Base-by-base conservation (phyloP, 2,329 filamentous ascomycete species). In the Akanthomyces muscarius region DNA sequence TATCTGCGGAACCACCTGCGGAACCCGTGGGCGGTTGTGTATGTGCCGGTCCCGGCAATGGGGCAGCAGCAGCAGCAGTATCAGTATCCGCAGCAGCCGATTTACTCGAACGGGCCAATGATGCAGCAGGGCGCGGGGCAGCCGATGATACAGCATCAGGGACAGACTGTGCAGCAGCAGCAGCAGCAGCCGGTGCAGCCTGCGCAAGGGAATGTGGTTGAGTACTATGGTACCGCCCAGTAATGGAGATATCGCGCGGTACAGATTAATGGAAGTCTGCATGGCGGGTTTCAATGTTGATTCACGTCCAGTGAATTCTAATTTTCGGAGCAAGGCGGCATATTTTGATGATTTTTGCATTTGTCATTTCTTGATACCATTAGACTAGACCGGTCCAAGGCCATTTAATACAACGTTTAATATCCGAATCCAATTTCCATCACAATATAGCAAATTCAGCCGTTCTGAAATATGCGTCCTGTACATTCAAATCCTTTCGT, bases 1-100 rank as follows among this genome's bases (percentile, higher is more conserved):
- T 63, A 65, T 41, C 59, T 66, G 10, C 65, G 60, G 51, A 66
- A 66, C 60, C 33, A 41, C 48, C 36, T 45, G 36, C 53, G 48
- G 38, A 56, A 59, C 51, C 50, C 56, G 53, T 45, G 59, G 38
- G 21, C 58, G 4, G 50, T 55, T 28, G 44, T 55, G n/a, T 62
- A 62, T 7, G 59, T 62, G 21, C 45, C 52, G 45, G 42, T 63
- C 48, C 16, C 18, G 30, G 33, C 28, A 1, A 41, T 53, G 30
- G 36, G 4, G 16, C 50, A 36, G 51, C 51, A 28, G 18, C 50
- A 14, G n/a, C 47, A 30, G 14, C 14, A 13, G 47, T 55, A 55
- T 23, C 38, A 25, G 11, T 56, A 56, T 10, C 53, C 23, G 45
- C 41, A 44, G 44, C 56, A 60, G 21, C 56, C 56, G 16, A 6